Evolutionary conservation across 176 grass and related monocot genomes (phyloP).

Genomic region (Aegilops umbellulata): DNA sequence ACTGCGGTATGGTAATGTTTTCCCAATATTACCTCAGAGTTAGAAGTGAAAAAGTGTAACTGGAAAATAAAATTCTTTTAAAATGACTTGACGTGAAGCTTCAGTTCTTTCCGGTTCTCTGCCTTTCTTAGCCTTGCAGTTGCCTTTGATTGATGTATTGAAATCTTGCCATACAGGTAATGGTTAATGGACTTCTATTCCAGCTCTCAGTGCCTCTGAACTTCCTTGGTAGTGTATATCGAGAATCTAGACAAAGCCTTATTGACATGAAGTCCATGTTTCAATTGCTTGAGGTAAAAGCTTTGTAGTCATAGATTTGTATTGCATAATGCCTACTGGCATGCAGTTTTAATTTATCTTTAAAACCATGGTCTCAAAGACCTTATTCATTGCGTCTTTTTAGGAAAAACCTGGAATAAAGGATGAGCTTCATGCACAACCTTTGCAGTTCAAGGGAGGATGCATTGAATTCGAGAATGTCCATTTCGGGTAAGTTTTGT

Average conservation of each 20-base stretch:
- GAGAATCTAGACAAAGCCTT: slow-evolving; percentile 97
- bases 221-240: slow-evolving; percentile 96
- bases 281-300: slow-evolving; percentile 88
- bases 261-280: slow-evolving; percentile 99
- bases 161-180: slow-evolving; percentile 59
- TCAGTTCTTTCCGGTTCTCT: not conserved
- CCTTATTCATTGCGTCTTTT: slow-evolving; percentile 33
- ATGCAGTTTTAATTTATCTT: slow-evolving; percentile 35
- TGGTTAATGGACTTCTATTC: slow-evolving; percentile 99
- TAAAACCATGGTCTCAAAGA: slow-evolving; percentile 17
- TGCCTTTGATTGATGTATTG: slow-evolving; percentile 24
- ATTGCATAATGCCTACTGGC: not conserved
- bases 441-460: slow-evolving; percentile 81
- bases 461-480: slow-evolving; percentile 86
- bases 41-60: slow-evolving; percentile 9
- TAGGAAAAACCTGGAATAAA: slow-evolving; percentile 89
- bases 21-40: not conserved
- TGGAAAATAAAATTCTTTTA: not conserved
- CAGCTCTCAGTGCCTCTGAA: slow-evolving; percentile 95
- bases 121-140: not conserved
- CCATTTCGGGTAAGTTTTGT: slow-evolving; percentile 74
- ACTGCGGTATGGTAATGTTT: not conserved
- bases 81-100: not conserved
- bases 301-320: not conserved
- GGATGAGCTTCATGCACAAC: slow-evolving; percentile 65